Conservation (phyloP, 805 yeast species). For the Zygotorulaspora chibaensis region DNA sequence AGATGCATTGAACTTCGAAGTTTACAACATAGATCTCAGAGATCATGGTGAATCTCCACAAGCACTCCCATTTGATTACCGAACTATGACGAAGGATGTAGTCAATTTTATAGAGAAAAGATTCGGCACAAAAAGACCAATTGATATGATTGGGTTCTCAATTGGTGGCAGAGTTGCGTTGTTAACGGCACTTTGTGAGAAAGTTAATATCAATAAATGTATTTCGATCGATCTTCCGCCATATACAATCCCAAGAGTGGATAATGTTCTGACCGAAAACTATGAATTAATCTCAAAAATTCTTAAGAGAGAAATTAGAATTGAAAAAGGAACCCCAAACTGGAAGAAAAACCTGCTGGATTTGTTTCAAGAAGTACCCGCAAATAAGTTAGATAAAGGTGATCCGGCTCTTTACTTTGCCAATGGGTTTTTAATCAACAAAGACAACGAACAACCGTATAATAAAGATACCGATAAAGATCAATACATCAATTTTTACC, state of each 20-base stretch:
- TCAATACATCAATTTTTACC: constrained; percentile 16
- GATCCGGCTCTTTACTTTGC: constrained; percentile 27
- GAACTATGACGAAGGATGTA: constrained; percentile 42
- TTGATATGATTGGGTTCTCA: constrained; percentile 48
- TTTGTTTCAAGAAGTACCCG: constrained; percentile 18
- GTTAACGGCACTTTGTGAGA: constrained; percentile 37
- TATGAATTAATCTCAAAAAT: constrained; percentile 23
- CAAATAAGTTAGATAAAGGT: constrained; percentile 15
- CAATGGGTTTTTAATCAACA: constrained; percentile 26
- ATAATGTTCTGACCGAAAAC: constrained; percentile 20
- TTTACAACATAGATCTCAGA: constrained; percentile 47
- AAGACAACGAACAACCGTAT: constrained; percentile 13
- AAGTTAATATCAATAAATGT: constrained; percentile 35
- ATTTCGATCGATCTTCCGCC: constrained; percentile 42
- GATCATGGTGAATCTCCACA: constrained; percentile 52
- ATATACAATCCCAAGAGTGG: constrained; percentile 22
- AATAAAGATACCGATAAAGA: constrained; percentile 9
- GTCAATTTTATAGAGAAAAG: constrained; percentile 33
- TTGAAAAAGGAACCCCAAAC: constrained; percentile 19
- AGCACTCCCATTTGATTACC: constrained; percentile 44
- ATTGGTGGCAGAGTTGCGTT: constrained; percentile 60
- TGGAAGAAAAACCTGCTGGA: constrained; percentile 24
- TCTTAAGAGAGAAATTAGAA: constrained; percentile 17
- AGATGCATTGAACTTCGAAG: constrained; percentile 31
- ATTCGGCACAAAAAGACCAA: constrained; percentile 25